Conservation (phyloP, 495 filamentous ascomycete species). For the Durotheca rogersii region DNA sequence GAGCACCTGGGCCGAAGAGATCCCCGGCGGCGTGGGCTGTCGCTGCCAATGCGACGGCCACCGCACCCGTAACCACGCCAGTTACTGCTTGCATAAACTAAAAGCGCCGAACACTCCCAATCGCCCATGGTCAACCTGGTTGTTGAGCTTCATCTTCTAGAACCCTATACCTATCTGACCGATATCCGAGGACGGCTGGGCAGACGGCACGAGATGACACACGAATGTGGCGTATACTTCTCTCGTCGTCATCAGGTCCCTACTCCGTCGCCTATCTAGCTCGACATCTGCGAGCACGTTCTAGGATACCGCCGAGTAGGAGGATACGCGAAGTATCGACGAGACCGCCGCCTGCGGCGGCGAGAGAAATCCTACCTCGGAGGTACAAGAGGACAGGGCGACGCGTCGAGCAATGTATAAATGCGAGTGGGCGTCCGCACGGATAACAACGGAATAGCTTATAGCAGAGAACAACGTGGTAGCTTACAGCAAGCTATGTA, state of each 20-base stretch:
- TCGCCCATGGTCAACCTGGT: conserved; percentile 31
- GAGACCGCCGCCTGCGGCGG: too few species aligned
- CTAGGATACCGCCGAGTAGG: too few species aligned
- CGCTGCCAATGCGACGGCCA: conserved; percentile 48
- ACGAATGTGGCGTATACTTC: neutral
- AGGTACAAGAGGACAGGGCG: too few species aligned
- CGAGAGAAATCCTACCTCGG: too few species aligned
- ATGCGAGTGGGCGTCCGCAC: too few species aligned
- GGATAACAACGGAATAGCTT: too few species aligned
- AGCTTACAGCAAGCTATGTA: too few species aligned
- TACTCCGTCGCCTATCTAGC: too few species aligned
- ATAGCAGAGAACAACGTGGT: too few species aligned
- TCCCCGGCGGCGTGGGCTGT: conserved; percentile 44
- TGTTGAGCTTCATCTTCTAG: conserved; percentile 28
- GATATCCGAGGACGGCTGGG: neutral
- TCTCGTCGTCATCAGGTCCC: neutral
- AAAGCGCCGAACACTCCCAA: conserved; percentile 40
- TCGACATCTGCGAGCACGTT: too few species aligned
- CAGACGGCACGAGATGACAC: neutral
- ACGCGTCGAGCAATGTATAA: too few species aligned
- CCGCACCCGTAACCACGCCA: conserved; percentile 35
- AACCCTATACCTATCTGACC: neutral
- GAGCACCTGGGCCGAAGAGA: conserved; percentile 36
- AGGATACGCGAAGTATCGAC: too few species aligned
- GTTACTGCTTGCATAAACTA: conserved; percentile 39